Evolutionary conservation across 345 rosid genomes (phyloP), one percentile per base, ranked within the genome.

Genomic region (Geranium rotundifolium): DNA sequence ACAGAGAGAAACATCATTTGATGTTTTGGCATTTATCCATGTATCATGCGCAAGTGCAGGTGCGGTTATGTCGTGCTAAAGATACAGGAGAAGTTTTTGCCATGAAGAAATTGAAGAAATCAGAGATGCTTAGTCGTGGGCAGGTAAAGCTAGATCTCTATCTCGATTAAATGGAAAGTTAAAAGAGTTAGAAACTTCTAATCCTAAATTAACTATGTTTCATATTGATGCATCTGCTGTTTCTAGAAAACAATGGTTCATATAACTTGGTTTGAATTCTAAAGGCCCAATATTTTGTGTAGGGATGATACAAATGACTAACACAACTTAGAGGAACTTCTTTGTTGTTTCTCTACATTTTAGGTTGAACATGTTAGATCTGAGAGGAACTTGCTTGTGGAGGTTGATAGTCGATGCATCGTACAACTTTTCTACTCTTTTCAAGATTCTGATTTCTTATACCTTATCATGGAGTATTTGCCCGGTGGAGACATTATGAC

Each of bases 401-500:
- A 93, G 78, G 96, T 93, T 76, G 97, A 93, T 69, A 93, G 99
- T 57, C 87, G 97, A 60, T 93, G 82, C 78, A 87, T 93, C 68
- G 96, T 87, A 55, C 81, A 93, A 70, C 88, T 93, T 63, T 87
- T 81, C 75, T 93, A 90, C 76, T 93, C 99, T 63, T 93, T 93
- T 74, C 99, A 93, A 90, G 99, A 93, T 79, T 84, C 95, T 3
- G 96, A 86, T 63, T 89, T 75, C 82, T 79, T 93, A 72, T 93
- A 93, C 79, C 91, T 93, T 62, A 90, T 93, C 58, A 93, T 93
- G 96, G 99, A 90, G 82, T 93, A 93, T 81, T 78, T 93, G 67
- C 97, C 96, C 67, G 97, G 97, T 57, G 99, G 99, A 67, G 99
- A 93, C 83, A 93, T 93, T 67, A 93, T 90, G 97, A 93, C 99